Evolutionary conservation across 495 filamentous ascomycete genomes (phyloP), one percentile per base, ranked within the genome.

Genomic region (Aspergillus cavernicola): DNA sequence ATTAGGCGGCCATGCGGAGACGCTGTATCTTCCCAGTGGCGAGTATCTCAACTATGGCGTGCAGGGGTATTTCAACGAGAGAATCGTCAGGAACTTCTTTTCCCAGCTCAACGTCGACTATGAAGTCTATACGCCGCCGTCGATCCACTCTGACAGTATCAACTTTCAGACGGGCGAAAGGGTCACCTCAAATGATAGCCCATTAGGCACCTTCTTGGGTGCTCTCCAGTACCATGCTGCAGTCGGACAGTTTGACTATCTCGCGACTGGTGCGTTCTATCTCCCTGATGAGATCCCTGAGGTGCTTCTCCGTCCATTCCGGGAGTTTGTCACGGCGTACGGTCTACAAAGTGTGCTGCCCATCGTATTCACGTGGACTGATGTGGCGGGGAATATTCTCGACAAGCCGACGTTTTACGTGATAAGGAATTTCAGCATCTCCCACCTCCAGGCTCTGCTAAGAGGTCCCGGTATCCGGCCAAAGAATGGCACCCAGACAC

Each of bases 271-370:
- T 31, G 72, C 64, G 56, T 69, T 61, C 66, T 63, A 68, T 22
- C 70, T 74, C 47, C 69, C 72, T 1, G 42, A 45, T 9, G 55
- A 58, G 2, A 63, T 80, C 43, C 76, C 75, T 12, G 61, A 60
- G 4, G 76, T 75, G 45, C 62, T 80, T 6, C 64, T 77, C 1
- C 57, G 75, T 35, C 69, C 74, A 0, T 78, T 72, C 45, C 62
- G 64, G 4, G 58, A 75, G 10, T 77, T 80, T 47, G 51, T 71
- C 33, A 64, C 50, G 31, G 76, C 74, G 53, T 66, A 76, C 61
- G 64, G 63, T 48, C 59, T 76, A 12, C 62, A 69, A 36, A 65
- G 63, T 42, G 59, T 65, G 20, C 41, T 67, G 11, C 61, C 56
- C 12, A 29, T 60, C 8, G 61, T 64, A 13, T 66, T 52, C 48